Percentiles rank a stretch among this genome's conserved stretches.
phyloP scores from a whole-genome alignment of 2,329 filamentous ascomycete genomes.

The Botryotinia calthae region DNA sequence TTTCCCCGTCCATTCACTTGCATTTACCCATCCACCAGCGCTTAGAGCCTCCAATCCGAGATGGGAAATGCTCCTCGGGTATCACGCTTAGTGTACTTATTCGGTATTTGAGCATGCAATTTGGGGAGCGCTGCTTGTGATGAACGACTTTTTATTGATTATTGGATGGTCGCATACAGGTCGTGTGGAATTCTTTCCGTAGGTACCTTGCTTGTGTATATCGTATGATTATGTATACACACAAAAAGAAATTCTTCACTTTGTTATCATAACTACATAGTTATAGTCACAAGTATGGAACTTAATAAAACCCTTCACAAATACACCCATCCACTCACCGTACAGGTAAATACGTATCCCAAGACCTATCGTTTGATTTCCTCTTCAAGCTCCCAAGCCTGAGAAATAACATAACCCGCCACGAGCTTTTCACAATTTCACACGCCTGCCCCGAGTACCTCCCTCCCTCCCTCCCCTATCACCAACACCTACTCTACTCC shows the following conservation, averaged over 20 bases:
- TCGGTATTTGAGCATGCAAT: not conserved
- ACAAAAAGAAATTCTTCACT: not conserved
- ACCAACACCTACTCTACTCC: not conserved
- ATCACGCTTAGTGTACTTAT: not conserved
- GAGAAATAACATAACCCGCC: no score
- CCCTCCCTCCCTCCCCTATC: no score
- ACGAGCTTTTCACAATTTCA: not conserved
- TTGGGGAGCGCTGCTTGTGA: not conserved
- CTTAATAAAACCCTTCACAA: no score
- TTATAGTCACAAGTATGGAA: no score
- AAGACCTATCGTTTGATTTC: not conserved
- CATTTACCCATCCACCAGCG: not conserved
- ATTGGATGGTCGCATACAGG: not conserved
- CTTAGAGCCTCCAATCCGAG: conserved; percentile 6
- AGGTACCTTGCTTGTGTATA: not conserved
- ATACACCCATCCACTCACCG: no score
- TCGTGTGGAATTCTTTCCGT: not conserved
- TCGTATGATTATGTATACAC: not conserved
- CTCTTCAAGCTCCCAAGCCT: not conserved
- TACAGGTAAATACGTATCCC: not conserved
- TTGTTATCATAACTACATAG: not conserved
- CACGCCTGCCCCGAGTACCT: not conserved
- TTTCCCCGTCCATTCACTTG: not conserved
- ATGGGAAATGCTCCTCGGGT: not conserved
- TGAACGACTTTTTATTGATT: not conserved